Percentiles rank a stretch among this genome's conserved stretches.
phyloP scores from a whole-genome alignment of 257 asterid species.

The Agastache rugosa region DNA sequence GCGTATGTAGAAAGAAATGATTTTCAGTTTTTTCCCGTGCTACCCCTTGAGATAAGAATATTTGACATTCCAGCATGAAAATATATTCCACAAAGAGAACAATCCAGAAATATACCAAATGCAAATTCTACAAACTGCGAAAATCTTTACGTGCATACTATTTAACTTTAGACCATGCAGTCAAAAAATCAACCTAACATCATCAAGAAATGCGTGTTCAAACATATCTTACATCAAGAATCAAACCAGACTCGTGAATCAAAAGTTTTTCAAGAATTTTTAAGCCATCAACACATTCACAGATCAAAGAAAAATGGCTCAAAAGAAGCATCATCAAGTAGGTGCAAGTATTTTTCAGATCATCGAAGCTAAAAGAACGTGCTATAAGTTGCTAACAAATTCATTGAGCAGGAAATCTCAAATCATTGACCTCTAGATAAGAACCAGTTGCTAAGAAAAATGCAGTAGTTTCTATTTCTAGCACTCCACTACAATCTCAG shows the following conservation, averaged over 20 bases:
- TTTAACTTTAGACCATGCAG: conserved; percentile 3
- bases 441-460: background rate
- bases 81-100: conserved; percentile 8
- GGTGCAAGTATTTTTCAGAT: background rate
- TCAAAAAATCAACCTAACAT: conserved; percentile 14
- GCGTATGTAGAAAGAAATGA: background rate
- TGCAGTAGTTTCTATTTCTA: background rate
- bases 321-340: background rate
- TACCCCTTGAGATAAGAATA: background rate
- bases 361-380: conserved; percentile 9
- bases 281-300: conserved; percentile 11
- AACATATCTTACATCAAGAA: conserved; percentile 19
- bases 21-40: no score
- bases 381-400: background rate
- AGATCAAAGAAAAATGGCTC: background rate
- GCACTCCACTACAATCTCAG: conserved; percentile 2
- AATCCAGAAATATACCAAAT: conserved; percentile 9
- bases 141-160: background rate
- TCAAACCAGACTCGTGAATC: conserved; percentile 31
- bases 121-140: conserved; percentile 22
- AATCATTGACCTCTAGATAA: background rate
- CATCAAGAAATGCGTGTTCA: conserved; percentile 36
- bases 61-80: background rate
- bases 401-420: conserved; percentile 17
- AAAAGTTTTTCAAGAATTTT: conserved; percentile 13